These are phyloP conservation scores for Nicotiana knightiana DNA, from an alignment of 257 asterid species.

Conservation along the genomic window DNA sequence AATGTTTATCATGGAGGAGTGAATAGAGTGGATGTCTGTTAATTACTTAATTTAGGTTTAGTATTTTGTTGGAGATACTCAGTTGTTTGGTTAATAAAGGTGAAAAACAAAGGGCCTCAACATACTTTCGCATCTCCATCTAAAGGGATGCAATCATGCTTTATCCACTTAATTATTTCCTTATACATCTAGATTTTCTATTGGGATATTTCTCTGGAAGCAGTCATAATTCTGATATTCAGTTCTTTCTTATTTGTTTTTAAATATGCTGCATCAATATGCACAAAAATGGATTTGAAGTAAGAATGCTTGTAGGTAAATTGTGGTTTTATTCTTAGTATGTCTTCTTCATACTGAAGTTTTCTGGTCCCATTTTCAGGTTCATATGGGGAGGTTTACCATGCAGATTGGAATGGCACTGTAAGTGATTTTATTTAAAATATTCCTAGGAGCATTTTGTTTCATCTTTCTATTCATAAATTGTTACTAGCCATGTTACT, in stretches of 20 bases:
- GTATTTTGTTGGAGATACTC: not conserved
- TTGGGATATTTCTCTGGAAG: not conserved
- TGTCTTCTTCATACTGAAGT: slow-evolving; percentile 3
- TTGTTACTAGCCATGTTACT: not conserved
- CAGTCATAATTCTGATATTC: not conserved
- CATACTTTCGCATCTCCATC: not conserved
- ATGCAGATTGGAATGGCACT: slow-evolving; percentile 99
- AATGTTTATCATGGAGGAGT: not conserved
- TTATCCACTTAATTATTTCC: not conserved
- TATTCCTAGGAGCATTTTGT: not conserved
- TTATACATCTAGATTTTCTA: not conserved
- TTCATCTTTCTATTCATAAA: not conserved
- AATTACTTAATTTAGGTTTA: not conserved
- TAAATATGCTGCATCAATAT: not conserved
- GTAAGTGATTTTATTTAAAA: slow-evolving; percentile 44
- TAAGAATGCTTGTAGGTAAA: not conserved
- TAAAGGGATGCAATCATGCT: not conserved
- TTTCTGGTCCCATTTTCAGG: slow-evolving; percentile 42
- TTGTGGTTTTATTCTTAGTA: not conserved
- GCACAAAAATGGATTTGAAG: not conserved
- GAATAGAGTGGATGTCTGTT: not conserved
- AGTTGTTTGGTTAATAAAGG: slow-evolving; percentile 9
- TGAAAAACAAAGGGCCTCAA: not conserved
- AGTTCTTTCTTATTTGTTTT: not conserved
- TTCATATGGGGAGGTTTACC: slow-evolving; percentile 98